Base-by-base conservation (phyloP, 345 rosid genomes). In the Citrus trifoliata region DNA sequence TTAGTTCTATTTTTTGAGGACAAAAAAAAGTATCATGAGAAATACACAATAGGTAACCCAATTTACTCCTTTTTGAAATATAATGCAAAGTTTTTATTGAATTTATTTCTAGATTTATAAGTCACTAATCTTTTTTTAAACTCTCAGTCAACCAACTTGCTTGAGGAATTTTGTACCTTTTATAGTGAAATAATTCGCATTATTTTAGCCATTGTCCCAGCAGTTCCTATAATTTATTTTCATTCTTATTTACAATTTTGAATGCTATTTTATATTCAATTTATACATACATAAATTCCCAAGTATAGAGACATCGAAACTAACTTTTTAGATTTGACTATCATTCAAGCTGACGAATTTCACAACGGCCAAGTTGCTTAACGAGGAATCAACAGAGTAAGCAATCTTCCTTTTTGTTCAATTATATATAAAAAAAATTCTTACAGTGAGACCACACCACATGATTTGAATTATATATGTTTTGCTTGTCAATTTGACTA, bases 331-430 rank as follows among this genome's bases (percentile, higher is more conserved):
- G 55, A 2, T 77, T 77, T 66, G 30, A 38, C 24, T 82, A 61
- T 42, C 51, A 35, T 74, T 82, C 37, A 82, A 89, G 92, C 92
- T 89, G 55, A 7, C 71, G 78, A 81, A 87, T 83, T 85, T 89
- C 78, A 6, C 2, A 28, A 51, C 77, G 4, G 88, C 92, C 61
- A 82, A 80, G 76, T 84, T 78, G 76, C 67, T 85, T 58, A 78
- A 78, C 25, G 77, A 68, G 37, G 81, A 83, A 53, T 71, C 86
- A 51, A 12, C 56, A 58, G 68, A 59, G 91, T 88, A 83, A 87
- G 87, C 61, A 42, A 62, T 18, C 53, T 55, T 53, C 18, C 16
- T 61, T 63, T 7, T 30, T 65, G 8, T 28, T 32, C 25, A 16
- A 42, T 32, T 51, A 14, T 4, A 51, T 51, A 51, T 16, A 5